These are phyloP conservation scores for Trapa incisa DNA, from an alignment of 345 rosid species.

Conservation along the genomic window DNA sequence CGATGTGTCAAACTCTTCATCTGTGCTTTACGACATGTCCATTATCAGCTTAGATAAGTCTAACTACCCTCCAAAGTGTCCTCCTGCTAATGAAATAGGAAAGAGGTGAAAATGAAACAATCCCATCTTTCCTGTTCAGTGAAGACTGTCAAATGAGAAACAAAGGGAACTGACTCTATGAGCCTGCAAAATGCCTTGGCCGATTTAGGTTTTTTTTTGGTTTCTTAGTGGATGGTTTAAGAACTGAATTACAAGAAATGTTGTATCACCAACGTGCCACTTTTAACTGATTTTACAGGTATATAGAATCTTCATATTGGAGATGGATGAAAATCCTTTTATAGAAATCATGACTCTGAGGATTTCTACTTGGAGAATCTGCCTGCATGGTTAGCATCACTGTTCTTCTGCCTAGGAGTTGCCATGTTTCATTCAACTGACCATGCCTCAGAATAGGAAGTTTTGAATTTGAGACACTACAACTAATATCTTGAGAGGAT, in stretches of 20 bases:
- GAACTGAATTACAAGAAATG: background rate
- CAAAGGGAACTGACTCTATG: background rate
- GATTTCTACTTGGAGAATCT: no score
- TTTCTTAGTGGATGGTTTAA: background rate
- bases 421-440: no score
- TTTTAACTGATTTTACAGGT: background rate
- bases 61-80: constrained; percentile 52
- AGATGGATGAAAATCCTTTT: background rate
- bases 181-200: background rate
- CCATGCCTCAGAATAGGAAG: background rate
- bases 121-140: background rate
- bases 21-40: constrained; percentile 73
- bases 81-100: constrained; percentile 48
- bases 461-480: background rate
- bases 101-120: constrained; percentile 26
- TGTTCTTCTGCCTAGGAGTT: no score
- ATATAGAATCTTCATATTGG: background rate
- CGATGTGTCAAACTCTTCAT: constrained; percentile 44
- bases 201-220: background rate
- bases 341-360: no score
- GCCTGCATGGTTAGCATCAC: no score
- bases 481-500: background rate
- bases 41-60: constrained; percentile 81
- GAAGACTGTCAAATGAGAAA: background rate
- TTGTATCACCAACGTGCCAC: background rate